Percentiles rank a stretch among this genome's conserved stretches.
Conservation (phyloP, 1,284 basidiomycete genomes). For the Austroboletus niveus region DNA sequence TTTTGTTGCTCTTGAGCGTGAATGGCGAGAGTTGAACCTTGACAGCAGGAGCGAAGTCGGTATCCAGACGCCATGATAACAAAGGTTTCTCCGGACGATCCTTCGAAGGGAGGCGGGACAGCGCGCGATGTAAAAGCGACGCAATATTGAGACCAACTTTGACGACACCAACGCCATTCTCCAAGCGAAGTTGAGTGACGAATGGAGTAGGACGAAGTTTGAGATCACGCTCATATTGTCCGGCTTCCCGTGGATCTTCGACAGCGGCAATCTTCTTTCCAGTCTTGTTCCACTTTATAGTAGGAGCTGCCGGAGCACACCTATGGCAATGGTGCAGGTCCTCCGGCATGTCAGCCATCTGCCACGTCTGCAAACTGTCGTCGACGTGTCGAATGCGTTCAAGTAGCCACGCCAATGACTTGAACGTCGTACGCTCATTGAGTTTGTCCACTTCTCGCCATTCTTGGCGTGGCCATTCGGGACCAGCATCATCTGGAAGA, state of each 20-base stretch:
- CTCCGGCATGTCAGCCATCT: conserved; percentile 42
- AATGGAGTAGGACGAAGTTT: conserved; percentile 88
- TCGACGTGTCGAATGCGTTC: conserved; percentile 79
- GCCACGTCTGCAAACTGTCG: conserved; percentile 62
- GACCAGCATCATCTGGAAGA: conserved; percentile 62
- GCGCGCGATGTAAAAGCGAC: conserved; percentile 85
- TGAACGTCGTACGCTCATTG: conserved; percentile 81
- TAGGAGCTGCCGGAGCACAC: conserved; percentile 79
- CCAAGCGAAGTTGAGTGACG: conserved; percentile 82
- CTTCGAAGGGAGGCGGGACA: conserved; percentile 71
- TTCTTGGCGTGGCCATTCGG: conserved; percentile 71
- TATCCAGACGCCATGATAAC: conserved; percentile 81
- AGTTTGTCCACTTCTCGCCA: conserved; percentile 86
- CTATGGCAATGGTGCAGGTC: conserved; percentile 56
- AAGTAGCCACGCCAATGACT: conserved; percentile 80
- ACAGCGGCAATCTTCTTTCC: conserved; percentile 65
- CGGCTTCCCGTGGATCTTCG: conserved; percentile 83
- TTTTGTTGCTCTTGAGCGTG: conserved; percentile 73
- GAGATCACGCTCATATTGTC: conserved; percentile 82
- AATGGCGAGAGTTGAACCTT: conserved; percentile 66
- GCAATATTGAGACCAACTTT: conserved; percentile 87
- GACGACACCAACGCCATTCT: conserved; percentile 66
- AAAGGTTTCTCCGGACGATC: conserved; percentile 50
- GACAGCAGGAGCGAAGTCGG: conserved; percentile 68
- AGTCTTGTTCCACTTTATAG: conserved; percentile 70